Percentiles rank a stretch among this genome's conserved stretches.
Evolutionary conservation across 192 early-diverging fungal species (phyloP).

Genomic region (Dissophora globulifera): DNA sequence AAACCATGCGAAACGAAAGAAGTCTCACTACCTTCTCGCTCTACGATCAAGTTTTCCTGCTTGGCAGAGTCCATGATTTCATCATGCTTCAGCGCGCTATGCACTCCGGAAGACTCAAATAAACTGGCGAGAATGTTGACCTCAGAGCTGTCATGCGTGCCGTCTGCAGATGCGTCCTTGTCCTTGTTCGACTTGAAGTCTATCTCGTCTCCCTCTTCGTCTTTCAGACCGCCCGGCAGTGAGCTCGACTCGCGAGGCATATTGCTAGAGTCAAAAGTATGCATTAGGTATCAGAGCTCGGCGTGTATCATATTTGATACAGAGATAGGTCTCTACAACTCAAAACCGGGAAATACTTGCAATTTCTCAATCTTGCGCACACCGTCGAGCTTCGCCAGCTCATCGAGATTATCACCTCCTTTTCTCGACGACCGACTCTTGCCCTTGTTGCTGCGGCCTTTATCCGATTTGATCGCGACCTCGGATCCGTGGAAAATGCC

Average conservation of each 20-base stretch:
- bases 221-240: constrained; percentile 29
- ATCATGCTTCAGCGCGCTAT: constrained; percentile 93
- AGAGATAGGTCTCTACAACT: too few relatives aligned
- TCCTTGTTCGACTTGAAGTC: constrained; percentile 7
- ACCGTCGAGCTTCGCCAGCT: constrained; percentile 20
- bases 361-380: constrained; percentile 32
- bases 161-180: not conserved
- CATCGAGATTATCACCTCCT: constrained; percentile 29
- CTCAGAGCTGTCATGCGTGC: constrained; percentile 27
- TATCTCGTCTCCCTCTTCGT: constrained; percentile 31
- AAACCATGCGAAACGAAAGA: too few relatives aligned
- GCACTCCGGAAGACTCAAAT: constrained; percentile 87
- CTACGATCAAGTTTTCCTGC: constrained; percentile 72
- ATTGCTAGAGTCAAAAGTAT: too few relatives aligned
- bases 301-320: too few relatives aligned
- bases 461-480: constrained; percentile 16
- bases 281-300: too few relatives aligned
- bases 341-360: too few relatives aligned
- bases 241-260: constrained; percentile 39
- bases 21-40: constrained; percentile 80
- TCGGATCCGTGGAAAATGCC: constrained; percentile 83
- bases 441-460: constrained; percentile 4
- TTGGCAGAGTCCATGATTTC: constrained; percentile 79
- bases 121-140: constrained; percentile 80
- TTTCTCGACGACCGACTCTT: constrained; percentile 18